These are phyloP conservation scores for Yamadazyma akitaensis DNA, from an alignment of 805 yeast species.

Conservation along the genomic window DNA sequence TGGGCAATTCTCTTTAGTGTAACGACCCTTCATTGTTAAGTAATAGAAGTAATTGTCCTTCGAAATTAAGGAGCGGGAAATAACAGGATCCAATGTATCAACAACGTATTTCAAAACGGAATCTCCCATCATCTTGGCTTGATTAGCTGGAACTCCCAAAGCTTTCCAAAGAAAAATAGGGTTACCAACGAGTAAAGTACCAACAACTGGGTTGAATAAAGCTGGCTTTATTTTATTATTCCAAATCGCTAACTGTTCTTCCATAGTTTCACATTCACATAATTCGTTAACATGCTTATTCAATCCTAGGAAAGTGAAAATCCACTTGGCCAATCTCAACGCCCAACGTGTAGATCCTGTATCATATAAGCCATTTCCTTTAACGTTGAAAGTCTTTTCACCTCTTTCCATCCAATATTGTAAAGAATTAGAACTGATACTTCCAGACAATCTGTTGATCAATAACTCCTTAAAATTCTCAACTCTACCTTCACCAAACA, in stretches of 20 bases:
- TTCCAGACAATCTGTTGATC: conserved; percentile 56
- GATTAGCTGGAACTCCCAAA: conserved; percentile 83
- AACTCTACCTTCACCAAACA: conserved; percentile 74
- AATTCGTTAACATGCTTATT: conserved; percentile 49
- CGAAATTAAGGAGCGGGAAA: conserved; percentile 60
- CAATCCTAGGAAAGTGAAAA: conserved; percentile 57
- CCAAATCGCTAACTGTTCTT: conserved; percentile 68
- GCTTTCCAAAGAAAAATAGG: conserved; percentile 88
- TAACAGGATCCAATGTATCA: conserved; percentile 76
- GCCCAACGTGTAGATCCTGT: conserved; percentile 91
- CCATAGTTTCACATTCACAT: conserved; percentile 54
- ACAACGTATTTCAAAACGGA: conserved; percentile 68
- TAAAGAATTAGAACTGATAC: conserved; percentile 74
- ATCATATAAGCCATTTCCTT: conserved; percentile 66
- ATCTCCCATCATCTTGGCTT: conserved; percentile 74
- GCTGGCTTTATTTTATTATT: conserved; percentile 59
- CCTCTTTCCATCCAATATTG: conserved; percentile 78
- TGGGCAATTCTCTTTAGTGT: conserved; percentile 66
- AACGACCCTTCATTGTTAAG: conserved; percentile 60
- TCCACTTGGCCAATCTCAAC: conserved; percentile 57
- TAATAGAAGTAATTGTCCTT: conserved; percentile 77
- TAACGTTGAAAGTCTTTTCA: conserved; percentile 48
- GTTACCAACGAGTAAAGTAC: conserved; percentile 69
- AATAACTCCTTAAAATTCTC: conserved; percentile 44
- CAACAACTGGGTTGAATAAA: conserved; percentile 65